Evolutionary conservation across 2,329 filamentous ascomycete species (phyloP).

Genomic region (Monascus ruber): DNA sequence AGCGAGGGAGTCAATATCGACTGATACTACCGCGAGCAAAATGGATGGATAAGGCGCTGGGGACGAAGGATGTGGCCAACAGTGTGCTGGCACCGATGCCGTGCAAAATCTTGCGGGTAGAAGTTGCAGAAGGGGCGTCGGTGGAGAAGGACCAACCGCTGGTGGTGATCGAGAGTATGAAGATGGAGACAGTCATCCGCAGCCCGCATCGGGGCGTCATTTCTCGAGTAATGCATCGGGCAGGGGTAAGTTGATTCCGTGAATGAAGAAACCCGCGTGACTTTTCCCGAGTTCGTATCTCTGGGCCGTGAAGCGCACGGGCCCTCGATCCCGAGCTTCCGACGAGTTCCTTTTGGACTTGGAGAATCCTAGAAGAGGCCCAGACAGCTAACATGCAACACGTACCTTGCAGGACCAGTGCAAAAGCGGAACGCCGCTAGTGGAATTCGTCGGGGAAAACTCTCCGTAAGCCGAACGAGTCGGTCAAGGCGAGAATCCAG

Average conservation of each 20-base stretch:
- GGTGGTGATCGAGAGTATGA: conserved; percentile 86
- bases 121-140: conserved; percentile 67
- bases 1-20: conserved; percentile 48
- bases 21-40: conserved; percentile 48
- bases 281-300: background rate
- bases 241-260: conserved; percentile 48
- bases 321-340: conserved; percentile 3
- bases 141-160: conserved; percentile 80
- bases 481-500: conserved; percentile 3
- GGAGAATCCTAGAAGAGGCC: conserved; percentile 1
- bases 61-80: conserved; percentile 66
- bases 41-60: conserved; percentile 83
- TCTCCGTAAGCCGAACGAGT: too few relatives aligned
- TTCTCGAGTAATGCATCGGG: conserved; percentile 60
- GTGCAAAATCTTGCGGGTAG: conserved; percentile 86
- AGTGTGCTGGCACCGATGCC: conserved; percentile 92
- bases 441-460: conserved; percentile 53
- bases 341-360: conserved; percentile 7
- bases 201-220: conserved; percentile 62
- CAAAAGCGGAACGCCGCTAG: conserved; percentile 63
- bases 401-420: conserved; percentile 53
- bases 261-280: too few relatives aligned
- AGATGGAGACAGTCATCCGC: conserved; percentile 77
- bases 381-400: conserved; percentile 11
- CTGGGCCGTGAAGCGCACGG: background rate